Evolutionary conservation across 1,284 basidiomycete genomes (phyloP), one percentile per base, ranked within the genome.

Genomic region (Fomes fomentarius): DNA sequence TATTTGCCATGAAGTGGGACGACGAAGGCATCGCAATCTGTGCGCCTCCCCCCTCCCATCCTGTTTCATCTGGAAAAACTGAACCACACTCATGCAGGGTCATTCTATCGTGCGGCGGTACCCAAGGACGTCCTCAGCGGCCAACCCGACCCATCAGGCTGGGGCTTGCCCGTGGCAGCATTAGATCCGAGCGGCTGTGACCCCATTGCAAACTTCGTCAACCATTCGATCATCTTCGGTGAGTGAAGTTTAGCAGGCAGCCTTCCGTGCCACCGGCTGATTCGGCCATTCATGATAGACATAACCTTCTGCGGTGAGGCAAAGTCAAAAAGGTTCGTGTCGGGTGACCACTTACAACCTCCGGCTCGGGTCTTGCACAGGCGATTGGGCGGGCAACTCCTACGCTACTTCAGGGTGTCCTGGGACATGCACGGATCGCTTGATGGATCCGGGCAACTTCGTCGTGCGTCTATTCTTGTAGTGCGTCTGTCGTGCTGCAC

Each of bases 331-430:
- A 48, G 40, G 19, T 24, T 34, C 26, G 17, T 35, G 35, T 33
- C 48, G 30, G 33, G 31, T 19, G 22, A 41, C 34, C 33, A 44
- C 40, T 41, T 38, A 39, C 24, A 41, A 49, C 35, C n/a, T n/a
- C n/a, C n/a, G 55, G 50, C 12, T 50, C 41, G 47, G 5, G 43
- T 42, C 19, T 19, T 22, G 48, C 53, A 15, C 54, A 87, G 88
- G 90, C 60, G 89, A 90, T 69, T 91, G 89, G 89, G 91, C 89
- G 4, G 90, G 89, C 37, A 87, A 89, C 66, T 84, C 84, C 2
- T 92, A 89, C 64, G 76, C 79, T 9, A 85, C 84, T 5, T 84
- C 87, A 1, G 80, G 81, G 19, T 93, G 89, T 64, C 85, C 88
- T 6, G 91, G 90, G 35, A 85, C 87, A 38, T 93, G 91, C 64